These are phyloP conservation scores for Dryadomyces quercivorus DNA, from an alignment of 2,329 filamentous ascomycete species.

Conservation along the genomic window DNA sequence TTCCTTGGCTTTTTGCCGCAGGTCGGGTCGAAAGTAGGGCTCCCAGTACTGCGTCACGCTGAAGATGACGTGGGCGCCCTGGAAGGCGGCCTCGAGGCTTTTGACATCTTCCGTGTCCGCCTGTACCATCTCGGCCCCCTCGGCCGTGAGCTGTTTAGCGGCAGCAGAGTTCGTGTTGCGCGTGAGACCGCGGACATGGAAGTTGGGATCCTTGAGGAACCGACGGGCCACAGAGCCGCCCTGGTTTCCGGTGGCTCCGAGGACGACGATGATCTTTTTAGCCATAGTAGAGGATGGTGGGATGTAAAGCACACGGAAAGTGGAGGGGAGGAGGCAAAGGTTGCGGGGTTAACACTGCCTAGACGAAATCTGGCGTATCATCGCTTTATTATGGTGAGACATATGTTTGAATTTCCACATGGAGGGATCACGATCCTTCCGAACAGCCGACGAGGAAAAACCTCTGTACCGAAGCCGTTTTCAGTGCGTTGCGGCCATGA, in stretches of 20 bases:
- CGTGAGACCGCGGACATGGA: constrained; percentile 34
- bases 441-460: too few species aligned
- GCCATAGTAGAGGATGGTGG: background rate
- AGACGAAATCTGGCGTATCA: too few species aligned
- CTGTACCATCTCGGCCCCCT: constrained; percentile 30
- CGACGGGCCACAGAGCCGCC: constrained; percentile 39
- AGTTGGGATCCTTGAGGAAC: constrained; percentile 27
- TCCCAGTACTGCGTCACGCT: constrained; percentile 44
- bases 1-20: constrained; percentile 23
- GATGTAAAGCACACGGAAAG: too few species aligned
- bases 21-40: constrained; percentile 32
- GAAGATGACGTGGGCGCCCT: constrained; percentile 38
- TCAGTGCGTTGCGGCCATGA: too few species aligned
- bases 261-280: constrained; percentile 28
- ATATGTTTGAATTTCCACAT: too few species aligned
- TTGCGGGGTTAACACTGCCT: too few species aligned
- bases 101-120: constrained; percentile 30
- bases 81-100: constrained; percentile 27
- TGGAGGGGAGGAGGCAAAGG: too few species aligned
- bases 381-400: too few species aligned
- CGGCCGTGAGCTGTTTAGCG: constrained; percentile 25
- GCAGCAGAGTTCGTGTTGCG: constrained; percentile 28
- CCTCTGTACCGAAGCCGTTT: too few species aligned
- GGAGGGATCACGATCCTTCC: too few species aligned
- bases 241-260: constrained; percentile 37